Percentiles rank a stretch among this genome's conserved stretches.
Evolutionary conservation across 495 filamentous ascomycete species (phyloP).

Genomic region (Cercophora samala): DNA sequence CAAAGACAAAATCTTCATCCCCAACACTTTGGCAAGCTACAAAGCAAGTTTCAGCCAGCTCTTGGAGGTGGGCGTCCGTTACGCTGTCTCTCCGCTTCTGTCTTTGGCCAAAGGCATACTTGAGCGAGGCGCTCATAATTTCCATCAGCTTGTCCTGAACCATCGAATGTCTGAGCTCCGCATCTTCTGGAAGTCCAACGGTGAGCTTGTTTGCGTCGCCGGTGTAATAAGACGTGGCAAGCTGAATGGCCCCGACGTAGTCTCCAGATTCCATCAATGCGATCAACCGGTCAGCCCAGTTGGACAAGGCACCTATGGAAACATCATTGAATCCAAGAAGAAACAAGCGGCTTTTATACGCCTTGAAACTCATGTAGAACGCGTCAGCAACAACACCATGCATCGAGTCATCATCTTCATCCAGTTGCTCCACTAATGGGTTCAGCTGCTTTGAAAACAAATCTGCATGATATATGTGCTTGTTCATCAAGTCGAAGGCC

Average conservation of each 20-base stretch:
- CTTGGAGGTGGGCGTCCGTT: constrained; percentile 61
- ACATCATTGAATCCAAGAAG: constrained; percentile 86
- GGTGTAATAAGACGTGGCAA: constrained; percentile 88
- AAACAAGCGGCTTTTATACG: constrained; percentile 92
- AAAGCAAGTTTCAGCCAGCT: constrained; percentile 81
- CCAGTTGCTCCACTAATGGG: constrained; percentile 77
- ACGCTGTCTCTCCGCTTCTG: constrained; percentile 50
- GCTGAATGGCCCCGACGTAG: constrained; percentile 82
- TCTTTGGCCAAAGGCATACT: constrained; percentile 73
- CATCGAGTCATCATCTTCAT: constrained; percentile 84
- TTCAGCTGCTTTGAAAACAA: constrained; percentile 80
- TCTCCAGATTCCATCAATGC: constrained; percentile 94
- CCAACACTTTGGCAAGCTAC: constrained; percentile 72
- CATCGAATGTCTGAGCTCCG: constrained; percentile 67
- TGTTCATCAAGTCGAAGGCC: constrained; percentile 85
- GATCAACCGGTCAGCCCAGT: constrained; percentile 97
- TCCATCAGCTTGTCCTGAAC: constrained; percentile 87
- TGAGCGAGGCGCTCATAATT: constrained; percentile 90
- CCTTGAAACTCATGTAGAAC: constrained; percentile 94
- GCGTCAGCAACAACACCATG: constrained; percentile 96
- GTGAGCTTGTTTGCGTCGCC: constrained; percentile 88
- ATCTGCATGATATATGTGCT: constrained; percentile 88
- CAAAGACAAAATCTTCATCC: constrained; percentile 80
- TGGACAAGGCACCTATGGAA: constrained; percentile 84
- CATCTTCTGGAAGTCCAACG: constrained; percentile 87